Evolutionary conservation across 2,329 filamentous ascomycete species (phyloP).

Genomic region (Conoideocrella luteorostrata): DNA sequence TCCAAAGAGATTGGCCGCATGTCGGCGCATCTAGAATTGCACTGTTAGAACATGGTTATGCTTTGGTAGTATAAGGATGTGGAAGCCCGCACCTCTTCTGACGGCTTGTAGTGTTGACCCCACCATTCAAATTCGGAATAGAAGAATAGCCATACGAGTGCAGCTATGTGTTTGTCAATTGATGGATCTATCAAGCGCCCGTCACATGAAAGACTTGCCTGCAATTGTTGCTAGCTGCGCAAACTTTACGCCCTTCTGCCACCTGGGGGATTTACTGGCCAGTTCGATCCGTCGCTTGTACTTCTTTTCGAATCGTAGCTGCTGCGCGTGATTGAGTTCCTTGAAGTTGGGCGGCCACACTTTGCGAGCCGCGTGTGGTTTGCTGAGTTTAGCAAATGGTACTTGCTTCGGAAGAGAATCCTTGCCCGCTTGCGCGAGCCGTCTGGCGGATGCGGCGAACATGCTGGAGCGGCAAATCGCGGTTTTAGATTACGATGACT

Average conservation of each 20-base stretch:
- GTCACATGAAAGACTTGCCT: constrained; percentile 35
- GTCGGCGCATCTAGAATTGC: constrained; percentile 26
- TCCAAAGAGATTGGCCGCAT: constrained; percentile 33
- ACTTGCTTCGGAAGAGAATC: constrained; percentile 19
- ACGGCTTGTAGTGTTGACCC: constrained; percentile 35
- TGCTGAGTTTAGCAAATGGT: constrained; percentile 37
- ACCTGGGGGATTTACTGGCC: constrained; percentile 54
- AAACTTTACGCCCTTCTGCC: constrained; percentile 59
- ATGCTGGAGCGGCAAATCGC: too few species aligned
- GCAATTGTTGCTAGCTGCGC: constrained; percentile 54
- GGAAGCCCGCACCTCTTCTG: constrained; percentile 28
- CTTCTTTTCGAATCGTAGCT: constrained; percentile 72
- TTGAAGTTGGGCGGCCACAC: constrained; percentile 74
- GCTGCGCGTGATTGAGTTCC: constrained; percentile 62
- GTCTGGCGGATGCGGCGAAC: constrained; percentile 28
- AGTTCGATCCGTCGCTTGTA: constrained; percentile 65
- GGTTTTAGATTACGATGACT: neutral
- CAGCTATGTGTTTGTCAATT: constrained; percentile 17
- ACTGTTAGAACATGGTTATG: too few species aligned
- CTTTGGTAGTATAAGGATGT: neutral
- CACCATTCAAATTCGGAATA: constrained; percentile 39
- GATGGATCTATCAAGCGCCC: neutral
- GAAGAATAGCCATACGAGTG: constrained; percentile 32
- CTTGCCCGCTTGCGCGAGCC: constrained; percentile 26
- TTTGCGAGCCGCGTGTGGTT: constrained; percentile 61